A percentile compares a stretch with the other conserved stretches of the same genome.
These are phyloP conservation scores for Geosmithia morbida DNA, from an alignment of 2,329 filamentous ascomycete genomes.

Conservation along the genomic window DNA sequence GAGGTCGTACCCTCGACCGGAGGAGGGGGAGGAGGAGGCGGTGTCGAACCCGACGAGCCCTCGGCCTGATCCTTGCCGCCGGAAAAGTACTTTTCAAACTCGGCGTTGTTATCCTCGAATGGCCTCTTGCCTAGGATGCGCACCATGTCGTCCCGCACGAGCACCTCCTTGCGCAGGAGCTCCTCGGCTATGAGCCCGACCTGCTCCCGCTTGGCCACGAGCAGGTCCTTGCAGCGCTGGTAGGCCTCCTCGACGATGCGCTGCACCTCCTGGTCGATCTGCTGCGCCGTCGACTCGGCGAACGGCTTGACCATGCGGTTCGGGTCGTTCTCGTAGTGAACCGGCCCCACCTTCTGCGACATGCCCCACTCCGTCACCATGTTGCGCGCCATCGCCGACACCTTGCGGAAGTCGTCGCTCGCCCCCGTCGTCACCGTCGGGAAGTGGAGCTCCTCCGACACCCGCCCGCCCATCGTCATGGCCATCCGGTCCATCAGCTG, in stretches of 20 bases:
- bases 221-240: slow-evolving; percentile 71
- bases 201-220: slow-evolving; percentile 76
- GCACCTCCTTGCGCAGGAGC: slow-evolving; percentile 78
- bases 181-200: slow-evolving; percentile 87
- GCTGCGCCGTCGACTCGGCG: slow-evolving; percentile 82
- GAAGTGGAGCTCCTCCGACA: slow-evolving; percentile 94
- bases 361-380: slow-evolving; percentile 99
- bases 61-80: slow-evolving; percentile 31
- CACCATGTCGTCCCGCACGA: slow-evolving; percentile 84
- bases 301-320: slow-evolving; percentile 88
- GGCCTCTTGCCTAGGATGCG: slow-evolving; percentile 72
- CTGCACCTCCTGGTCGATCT: slow-evolving; percentile 83
- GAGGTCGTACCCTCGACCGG: slow-evolving; percentile 25
- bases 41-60: background rate
- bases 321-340: slow-evolving; percentile 77
- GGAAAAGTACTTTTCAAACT: slow-evolving; percentile 91
- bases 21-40: slow-evolving; percentile 6
- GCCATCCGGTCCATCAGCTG: slow-evolving; percentile 99
- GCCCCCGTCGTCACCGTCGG: slow-evolving; percentile 91
- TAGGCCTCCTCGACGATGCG: slow-evolving; percentile 89
- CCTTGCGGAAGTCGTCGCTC: slow-evolving; percentile 96
- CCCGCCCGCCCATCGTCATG: slow-evolving; percentile 92
- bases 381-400: slow-evolving; percentile 84
- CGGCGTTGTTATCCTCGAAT: slow-evolving; percentile 61
- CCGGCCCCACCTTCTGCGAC: slow-evolving; percentile 83